phyloP scores from a whole-genome alignment of 2,329 filamentous ascomycete species.

The Cladorrhinum sp. region DNA sequence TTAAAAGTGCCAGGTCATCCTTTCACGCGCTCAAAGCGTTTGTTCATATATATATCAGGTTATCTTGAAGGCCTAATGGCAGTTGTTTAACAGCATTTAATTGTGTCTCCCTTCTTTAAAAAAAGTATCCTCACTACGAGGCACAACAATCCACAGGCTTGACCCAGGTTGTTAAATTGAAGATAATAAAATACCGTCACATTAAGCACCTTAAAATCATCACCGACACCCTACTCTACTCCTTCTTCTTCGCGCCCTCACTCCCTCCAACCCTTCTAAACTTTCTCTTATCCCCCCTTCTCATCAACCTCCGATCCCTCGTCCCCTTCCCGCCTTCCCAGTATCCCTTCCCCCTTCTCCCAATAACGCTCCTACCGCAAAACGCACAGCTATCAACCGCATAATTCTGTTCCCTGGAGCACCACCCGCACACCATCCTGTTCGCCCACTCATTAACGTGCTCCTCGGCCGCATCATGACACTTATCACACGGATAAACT shows the following conservation, averaged over 20 bases:
- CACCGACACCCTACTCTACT: conserved; percentile 10
- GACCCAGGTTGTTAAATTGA: no score
- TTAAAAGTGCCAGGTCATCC: no score
- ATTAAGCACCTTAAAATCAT: no score
- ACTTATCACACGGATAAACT: conserved; percentile 64
- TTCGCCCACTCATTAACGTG: conserved; percentile 80
- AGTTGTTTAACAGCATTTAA: no score
- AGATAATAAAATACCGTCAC: no score
- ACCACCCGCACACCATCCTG: conserved; percentile 78
- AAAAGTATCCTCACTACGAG: no score
- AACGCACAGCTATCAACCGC: conserved; percentile 71
- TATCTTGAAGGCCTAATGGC: no score
- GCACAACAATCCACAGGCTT: no score
- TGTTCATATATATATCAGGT: no score
- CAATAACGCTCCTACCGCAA: conserved; percentile 68
- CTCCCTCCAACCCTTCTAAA: conserved; percentile 57
- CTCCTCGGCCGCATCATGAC: conserved; percentile 69
- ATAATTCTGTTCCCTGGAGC: conserved; percentile 78
- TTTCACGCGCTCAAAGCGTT: no score
- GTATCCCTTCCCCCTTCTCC: conserved; percentile 65
- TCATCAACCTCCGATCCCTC: conserved; percentile 69
- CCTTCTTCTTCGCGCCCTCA: conserved; percentile 30
- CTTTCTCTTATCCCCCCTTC: conserved; percentile 72
- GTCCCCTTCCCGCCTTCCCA: conserved; percentile 87
- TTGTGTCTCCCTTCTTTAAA: no score